Conservation (phyloP, 169 alveolate species). For the Eimeria necatrix region DNA sequence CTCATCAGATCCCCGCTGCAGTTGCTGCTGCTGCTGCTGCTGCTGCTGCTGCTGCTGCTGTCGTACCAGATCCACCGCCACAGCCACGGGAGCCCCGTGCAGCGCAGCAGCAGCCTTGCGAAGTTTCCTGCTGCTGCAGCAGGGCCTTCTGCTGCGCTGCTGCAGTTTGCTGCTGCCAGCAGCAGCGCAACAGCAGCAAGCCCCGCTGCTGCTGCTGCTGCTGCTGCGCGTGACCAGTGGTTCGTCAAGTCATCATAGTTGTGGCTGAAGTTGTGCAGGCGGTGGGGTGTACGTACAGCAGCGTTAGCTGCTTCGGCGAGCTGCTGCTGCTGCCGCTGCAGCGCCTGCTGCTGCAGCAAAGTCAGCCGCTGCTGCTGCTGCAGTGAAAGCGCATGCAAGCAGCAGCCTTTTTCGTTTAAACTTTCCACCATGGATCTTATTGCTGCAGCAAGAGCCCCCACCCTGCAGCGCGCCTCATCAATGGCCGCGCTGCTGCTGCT, state of each 20-base stretch:
- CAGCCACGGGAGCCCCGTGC: conserved; percentile 24
- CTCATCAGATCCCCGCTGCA: neutral
- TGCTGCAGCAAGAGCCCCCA: conserved; percentile 17
- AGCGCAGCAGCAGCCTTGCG: neutral
- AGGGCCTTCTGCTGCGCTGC: neutral
- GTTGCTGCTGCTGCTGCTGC: conserved; percentile 60
- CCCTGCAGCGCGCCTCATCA: neutral
- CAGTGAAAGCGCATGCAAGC: conserved; percentile 20
- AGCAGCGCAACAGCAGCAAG: neutral
- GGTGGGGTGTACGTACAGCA: conserved; percentile 73
- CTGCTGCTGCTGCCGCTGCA: conserved; percentile 53
- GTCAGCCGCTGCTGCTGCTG: conserved; percentile 58
- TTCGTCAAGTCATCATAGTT: conserved; percentile 50
- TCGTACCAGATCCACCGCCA: neutral
- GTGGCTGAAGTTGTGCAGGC: conserved; percentile 42
- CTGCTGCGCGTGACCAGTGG: conserved; percentile 34
- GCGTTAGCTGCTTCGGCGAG: conserved; percentile 62
- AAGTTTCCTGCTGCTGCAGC: conserved; percentile 23
- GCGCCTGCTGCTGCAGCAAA: neutral
- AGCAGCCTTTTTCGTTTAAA: neutral
- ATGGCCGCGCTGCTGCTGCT: conserved; percentile 1
- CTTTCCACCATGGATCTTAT: neutral
- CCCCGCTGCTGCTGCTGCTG: neutral
- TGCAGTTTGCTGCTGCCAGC: conserved; percentile 9
- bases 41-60: conserved; percentile 58